Conservation (phyloP, 176 grass and related monocot genomes). For the Coix lacrymajobi region DNA sequence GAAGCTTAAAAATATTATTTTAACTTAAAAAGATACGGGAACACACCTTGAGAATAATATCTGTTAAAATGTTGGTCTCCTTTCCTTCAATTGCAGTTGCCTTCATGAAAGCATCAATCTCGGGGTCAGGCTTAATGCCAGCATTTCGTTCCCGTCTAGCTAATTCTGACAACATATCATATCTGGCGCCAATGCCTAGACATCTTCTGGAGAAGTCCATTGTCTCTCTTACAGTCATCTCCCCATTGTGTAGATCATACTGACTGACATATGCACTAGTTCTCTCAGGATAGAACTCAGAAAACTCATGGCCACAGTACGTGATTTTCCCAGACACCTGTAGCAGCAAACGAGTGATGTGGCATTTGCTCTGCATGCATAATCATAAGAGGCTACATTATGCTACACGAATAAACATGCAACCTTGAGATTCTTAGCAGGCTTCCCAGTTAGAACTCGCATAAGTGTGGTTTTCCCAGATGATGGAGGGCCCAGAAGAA, state of each 20-base stretch:
- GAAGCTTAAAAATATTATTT: background rate
- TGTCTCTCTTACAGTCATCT: slow-evolving; percentile 77
- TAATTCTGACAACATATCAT: slow-evolving; percentile 57
- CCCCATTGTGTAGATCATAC: slow-evolving; percentile 57
- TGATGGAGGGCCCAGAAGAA: slow-evolving; percentile 88
- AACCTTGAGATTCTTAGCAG: slow-evolving; percentile 69
- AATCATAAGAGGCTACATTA: background rate
- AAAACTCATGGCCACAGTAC: slow-evolving; percentile 44
- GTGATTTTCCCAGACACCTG: slow-evolving; percentile 45
- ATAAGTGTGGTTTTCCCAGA: slow-evolving; percentile 86
- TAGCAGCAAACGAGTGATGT: background rate
- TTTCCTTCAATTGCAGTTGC: slow-evolving; percentile 55
- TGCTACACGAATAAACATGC: background rate
- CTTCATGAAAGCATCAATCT: slow-evolving; percentile 71
- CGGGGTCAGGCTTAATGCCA: slow-evolving; percentile 64
- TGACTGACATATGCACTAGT: slow-evolving; percentile 66
- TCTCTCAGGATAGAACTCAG: slow-evolving; percentile 62
- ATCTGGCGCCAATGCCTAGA: slow-evolving; percentile 54
- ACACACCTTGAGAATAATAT: slow-evolving; percentile 56
- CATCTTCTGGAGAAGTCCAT: slow-evolving; percentile 66
- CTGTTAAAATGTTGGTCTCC: slow-evolving; percentile 37
- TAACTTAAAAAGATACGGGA: background rate
- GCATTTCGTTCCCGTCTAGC: slow-evolving; percentile 44
- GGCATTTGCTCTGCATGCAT: background rate
- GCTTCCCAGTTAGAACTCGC: slow-evolving; percentile 64